phyloP scores from a whole-genome alignment of 257 asterid species.

The Solanum lycopersicoides region DNA sequence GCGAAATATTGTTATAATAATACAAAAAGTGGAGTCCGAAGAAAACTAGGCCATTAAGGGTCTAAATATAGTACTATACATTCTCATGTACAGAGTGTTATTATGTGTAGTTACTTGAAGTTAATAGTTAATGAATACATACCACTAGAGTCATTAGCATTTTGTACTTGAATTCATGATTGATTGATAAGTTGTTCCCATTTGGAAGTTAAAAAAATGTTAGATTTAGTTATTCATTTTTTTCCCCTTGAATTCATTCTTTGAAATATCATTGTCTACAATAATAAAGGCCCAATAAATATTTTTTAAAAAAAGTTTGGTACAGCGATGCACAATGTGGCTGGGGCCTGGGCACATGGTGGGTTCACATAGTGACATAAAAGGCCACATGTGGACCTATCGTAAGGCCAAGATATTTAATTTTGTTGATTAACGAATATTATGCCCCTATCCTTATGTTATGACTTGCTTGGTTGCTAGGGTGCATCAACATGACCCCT shows the following conservation, averaged over 20 bases:
- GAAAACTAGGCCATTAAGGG: background rate
- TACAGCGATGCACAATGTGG: slow-evolving; percentile 2
- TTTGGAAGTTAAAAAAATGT: background rate
- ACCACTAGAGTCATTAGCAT: background rate
- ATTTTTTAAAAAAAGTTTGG: background rate
- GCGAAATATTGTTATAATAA: background rate
- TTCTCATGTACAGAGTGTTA: background rate
- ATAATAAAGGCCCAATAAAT: background rate
- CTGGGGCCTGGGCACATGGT: slow-evolving; percentile 3
- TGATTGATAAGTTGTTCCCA: background rate
- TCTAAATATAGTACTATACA: background rate
- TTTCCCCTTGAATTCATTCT: background rate
- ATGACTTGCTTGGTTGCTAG: slow-evolving; percentile 6
- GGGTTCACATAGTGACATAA: background rate
- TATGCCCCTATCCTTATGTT: background rate
- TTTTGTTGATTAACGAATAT: background rate
- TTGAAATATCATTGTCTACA: background rate
- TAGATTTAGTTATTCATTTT: background rate
- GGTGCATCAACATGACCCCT: background rate
- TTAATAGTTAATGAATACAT: background rate
- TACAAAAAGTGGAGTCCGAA: background rate
- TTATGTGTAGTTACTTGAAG: background rate
- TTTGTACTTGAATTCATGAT: background rate
- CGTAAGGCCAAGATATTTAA: background rate
- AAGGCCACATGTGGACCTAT: background rate